Evolutionary conservation across 164 flowering plant genomes (phyloP), one percentile per base, ranked within the genome.

Genomic region (Kingdonia uniflora): DNA sequence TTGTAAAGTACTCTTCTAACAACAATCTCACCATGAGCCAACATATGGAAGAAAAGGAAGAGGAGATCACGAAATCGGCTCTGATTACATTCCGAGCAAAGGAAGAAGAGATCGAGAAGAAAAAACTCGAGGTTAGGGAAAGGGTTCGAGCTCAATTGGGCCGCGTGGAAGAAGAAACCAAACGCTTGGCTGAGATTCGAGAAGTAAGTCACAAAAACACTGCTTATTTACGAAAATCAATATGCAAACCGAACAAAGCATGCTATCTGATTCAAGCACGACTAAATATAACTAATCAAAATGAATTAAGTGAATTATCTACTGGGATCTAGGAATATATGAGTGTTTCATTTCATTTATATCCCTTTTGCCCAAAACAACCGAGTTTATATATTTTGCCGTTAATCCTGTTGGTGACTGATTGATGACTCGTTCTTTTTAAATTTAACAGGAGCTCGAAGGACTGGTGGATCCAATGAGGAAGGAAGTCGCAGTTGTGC

Each of bases 81-180:
- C 64, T 91, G 20, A 67, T 79, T 6, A 53, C 76, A 12, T 91
- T 91, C 63, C 54, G 78, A n/a, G 87, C 80, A 0, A 87, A 78
- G 64, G 97, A 91, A 57, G 96, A 87, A 29, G 86, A 87, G 77
- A 91, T 91, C 17, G 91, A 85, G 77, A 87, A 50, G 85, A 87
- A 75, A 77, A 87, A 83, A 62, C 65, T 72, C 71, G 95, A 83
- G 68, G 82, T 87, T 5, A 76, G 68, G 55, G 85, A 77, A 58
- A 85, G 64, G 59, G 86, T 91, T 58, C 71, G 77, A 42, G 82
- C 95, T 57, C 89, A 85, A 39, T 23, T 87, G 19, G 86, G 84
- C 23, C 85, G 86, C 1, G 92, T 74, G 0, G 92, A 85, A 56
- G 88, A 77, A 58, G 95, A 76, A 55, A 74, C 87, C 22, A 91